phyloP scores from a whole-genome alignment of 306 rosid species.

The Trifolium fragiferum region DNA sequence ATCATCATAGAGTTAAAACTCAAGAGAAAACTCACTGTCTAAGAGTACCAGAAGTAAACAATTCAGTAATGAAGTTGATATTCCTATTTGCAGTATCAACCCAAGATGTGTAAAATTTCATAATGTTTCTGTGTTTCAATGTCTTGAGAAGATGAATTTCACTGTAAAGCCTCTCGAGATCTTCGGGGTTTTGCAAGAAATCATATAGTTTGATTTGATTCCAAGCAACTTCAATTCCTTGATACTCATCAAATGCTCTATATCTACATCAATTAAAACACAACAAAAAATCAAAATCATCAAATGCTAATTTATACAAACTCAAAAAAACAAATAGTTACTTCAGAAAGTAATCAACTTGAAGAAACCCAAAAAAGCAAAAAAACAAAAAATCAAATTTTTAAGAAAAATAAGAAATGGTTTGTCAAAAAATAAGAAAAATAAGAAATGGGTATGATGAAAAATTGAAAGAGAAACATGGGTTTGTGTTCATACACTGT shows the following conservation, averaged over 20 bases:
- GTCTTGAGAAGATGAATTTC: constrained; percentile 95
- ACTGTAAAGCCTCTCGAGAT: constrained; percentile 93
- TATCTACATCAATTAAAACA: constrained; percentile 57
- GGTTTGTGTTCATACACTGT: constrained; percentile 68
- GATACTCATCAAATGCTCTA: constrained; percentile 92
- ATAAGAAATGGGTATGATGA: constrained; percentile 18
- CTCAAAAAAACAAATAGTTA: neutral
- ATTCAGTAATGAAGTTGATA: constrained; percentile 92
- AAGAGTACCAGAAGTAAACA: constrained; percentile 97
- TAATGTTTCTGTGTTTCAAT: constrained; percentile 81
- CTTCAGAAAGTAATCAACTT: neutral
- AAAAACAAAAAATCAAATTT: neutral
- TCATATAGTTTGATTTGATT: constrained; percentile 89
- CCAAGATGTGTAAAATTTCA: constrained; percentile 95
- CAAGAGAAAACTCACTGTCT: constrained; percentile 69
- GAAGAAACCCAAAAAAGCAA: neutral
- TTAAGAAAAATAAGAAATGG: constrained; percentile 19
- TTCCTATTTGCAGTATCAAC: constrained; percentile 87
- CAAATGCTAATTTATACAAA: constrained; percentile 39
- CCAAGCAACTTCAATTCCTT: constrained; percentile 99
- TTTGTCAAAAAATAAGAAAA: constrained; percentile 5
- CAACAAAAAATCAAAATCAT: neutral
- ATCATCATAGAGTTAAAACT: neutral
- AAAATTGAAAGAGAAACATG: constrained; percentile 12
- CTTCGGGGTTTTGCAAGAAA: constrained; percentile 90